These are phyloP conservation scores for Eragrostis nindensis DNA, from an alignment of 176 grass and related monocot genomes.

Conservation along the genomic window DNA sequence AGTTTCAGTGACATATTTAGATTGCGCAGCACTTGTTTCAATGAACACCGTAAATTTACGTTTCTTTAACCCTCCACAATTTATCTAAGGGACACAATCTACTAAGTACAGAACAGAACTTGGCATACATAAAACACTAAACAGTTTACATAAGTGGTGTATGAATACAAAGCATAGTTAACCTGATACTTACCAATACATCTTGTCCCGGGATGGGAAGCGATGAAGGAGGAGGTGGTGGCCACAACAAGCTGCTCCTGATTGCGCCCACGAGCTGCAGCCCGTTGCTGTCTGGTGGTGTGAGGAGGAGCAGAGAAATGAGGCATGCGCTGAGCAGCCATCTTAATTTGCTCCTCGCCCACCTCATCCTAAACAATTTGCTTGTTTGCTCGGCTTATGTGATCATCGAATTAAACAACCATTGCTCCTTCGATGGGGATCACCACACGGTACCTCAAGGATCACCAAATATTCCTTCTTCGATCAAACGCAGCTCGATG, in stretches of 20 bases:
- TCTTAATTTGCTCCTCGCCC: slow-evolving; percentile 40
- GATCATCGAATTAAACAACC: slow-evolving; percentile 6
- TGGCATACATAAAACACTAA: neutral
- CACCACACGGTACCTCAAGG: neutral
- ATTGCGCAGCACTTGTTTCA: neutral
- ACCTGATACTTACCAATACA: slow-evolving; percentile 35
- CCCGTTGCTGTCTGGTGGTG: slow-evolving; percentile 1
- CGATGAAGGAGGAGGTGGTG: neutral
- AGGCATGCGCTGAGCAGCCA: slow-evolving; percentile 49
- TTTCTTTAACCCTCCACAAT: neutral
- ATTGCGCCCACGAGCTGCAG: slow-evolving; percentile 51
- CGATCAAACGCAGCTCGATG: neutral
- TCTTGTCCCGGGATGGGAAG: slow-evolving; percentile 7
- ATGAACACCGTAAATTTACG: neutral
- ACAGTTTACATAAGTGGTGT: neutral
- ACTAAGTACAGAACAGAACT: neutral
- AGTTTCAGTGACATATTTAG: neutral
- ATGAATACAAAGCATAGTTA: slow-evolving; percentile 5
- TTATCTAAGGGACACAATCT: neutral
- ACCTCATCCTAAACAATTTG: slow-evolving; percentile 28
- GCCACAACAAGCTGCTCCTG: slow-evolving; percentile 36
- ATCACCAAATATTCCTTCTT: neutral
- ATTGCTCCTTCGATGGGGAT: slow-evolving; percentile 26
- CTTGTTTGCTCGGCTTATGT: slow-evolving; percentile 14
- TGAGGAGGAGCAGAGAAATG: slow-evolving; percentile 43